Base-by-base conservation (phyloP, 2,329 filamentous ascomycete species). In the Phialophora expanda region DNA sequence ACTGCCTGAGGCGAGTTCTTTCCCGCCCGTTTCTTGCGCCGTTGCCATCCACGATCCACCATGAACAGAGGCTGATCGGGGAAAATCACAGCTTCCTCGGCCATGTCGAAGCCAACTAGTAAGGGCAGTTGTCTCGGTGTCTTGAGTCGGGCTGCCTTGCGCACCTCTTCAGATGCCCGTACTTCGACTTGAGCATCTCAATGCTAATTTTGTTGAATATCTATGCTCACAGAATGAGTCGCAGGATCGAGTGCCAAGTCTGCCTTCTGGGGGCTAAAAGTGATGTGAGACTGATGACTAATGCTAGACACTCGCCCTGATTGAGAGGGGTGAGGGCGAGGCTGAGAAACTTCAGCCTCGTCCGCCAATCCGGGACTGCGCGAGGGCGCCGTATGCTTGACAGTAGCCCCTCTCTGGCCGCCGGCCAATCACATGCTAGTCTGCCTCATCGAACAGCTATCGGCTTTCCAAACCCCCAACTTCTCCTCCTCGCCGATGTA, bases 1-100 rank as follows among this genome's bases (percentile, higher is more conserved):
- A 44, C 24, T 38, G 32, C 7, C 12, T 56, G 34, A n/a, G 53
- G 28, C 53, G 28, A 28, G 17, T 28, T 12, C 17, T 60, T 66
- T 22, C 26, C 34, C 9, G 24, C 46, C 56, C 53, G 62, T 46
- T 64, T 67, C 22, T 61, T 66, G 50, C 60, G 61, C 12, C 67
- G 61, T 28, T 69, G 62, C 69, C 67, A 69, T 8, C 67, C 61
- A 55, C 69, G 56, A 53, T 71, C 69, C 20, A 71, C 65, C 65
- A 71, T 69, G 48, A 71, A 68, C 4, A 71, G 44, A 28, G 69
- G 63, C 30, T 67, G 51, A 12, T 61, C 51, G 2, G 68, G 68
- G 20, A 66, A 68, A 17, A 70, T 62, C 20, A 70, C 59, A 14
- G 57, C 63, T 65, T 69, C 66, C 41, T 66, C 68, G 6, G 60